Conservation (phyloP, 345 rosid species). For the Linum usitatissimum region DNA sequence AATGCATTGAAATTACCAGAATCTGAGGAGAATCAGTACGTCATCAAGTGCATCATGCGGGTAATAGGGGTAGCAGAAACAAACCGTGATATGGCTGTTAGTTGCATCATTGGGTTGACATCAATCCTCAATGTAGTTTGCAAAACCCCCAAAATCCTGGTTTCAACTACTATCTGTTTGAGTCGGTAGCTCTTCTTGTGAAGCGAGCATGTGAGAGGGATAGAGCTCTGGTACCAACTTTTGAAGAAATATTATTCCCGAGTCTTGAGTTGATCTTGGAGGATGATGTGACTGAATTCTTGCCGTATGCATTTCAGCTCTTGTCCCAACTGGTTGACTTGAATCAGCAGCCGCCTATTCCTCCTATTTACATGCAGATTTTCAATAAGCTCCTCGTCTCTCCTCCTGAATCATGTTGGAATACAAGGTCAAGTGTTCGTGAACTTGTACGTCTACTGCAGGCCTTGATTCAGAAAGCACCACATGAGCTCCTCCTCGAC, state of each 20-base stretch:
- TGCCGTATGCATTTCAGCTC: conserved; percentile 96
- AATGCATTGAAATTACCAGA: conserved; percentile 66
- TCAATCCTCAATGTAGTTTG: conserved; percentile 70
- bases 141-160: conserved; percentile 79
- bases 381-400: conserved; percentile 55
- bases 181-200: conserved; percentile 92
- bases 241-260: conserved; percentile 73
- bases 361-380: conserved; percentile 73
- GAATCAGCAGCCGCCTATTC: conserved; percentile 62
- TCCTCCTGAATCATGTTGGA: conserved; percentile 63
- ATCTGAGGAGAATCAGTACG: conserved; percentile 91
- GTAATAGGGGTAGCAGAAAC: conserved; percentile 80
- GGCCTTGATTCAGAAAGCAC: conserved; percentile 91
- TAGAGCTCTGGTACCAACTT: conserved; percentile 50
- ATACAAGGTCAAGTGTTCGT: conserved; percentile 77
- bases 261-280: conserved; percentile 66
- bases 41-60: conserved; percentile 96
- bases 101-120: conserved; percentile 72
- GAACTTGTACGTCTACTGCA: conserved; percentile 98
- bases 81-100: conserved; percentile 58
- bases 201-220: conserved; percentile 83
- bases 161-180: conserved; percentile 89
- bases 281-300: conserved; percentile 79
- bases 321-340: conserved; percentile 89
- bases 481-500: conserved; percentile 58